Conservation (phyloP, 73 alveolate genomes). For the Uronychia setigera region DNA sequence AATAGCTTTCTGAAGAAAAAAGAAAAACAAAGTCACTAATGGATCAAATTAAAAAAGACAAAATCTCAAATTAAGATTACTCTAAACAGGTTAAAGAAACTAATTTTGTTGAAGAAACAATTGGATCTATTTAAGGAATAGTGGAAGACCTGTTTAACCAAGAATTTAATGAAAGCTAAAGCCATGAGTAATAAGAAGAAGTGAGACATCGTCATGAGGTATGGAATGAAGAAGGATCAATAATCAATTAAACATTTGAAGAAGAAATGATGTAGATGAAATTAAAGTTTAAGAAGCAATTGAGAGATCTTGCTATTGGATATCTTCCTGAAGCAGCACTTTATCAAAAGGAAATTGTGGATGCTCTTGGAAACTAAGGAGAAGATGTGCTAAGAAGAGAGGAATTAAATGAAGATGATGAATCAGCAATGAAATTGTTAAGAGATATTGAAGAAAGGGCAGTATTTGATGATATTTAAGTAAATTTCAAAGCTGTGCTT, state of each 20-base stretch:
- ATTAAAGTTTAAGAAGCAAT: not conserved
- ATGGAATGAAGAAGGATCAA: not conserved
- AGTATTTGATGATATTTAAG: constrained; percentile 59
- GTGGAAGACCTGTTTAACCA: not conserved
- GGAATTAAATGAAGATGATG: constrained; percentile 1
- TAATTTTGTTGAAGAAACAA: not conserved
- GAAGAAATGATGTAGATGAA: not conserved
- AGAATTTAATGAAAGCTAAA: not conserved
- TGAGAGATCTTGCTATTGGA: not conserved
- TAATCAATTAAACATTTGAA: not conserved
- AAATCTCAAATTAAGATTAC: too few species aligned
- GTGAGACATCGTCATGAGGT: not conserved
- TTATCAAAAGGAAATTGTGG: not conserved
- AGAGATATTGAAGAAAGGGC: constrained; percentile 41
- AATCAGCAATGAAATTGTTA: constrained; percentile 37
- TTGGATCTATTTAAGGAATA: not conserved
- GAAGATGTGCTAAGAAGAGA: not conserved
- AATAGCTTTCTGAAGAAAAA: not conserved
- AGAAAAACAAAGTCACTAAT: not conserved
- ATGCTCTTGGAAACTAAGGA: not conserved
- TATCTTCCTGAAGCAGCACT: not conserved
- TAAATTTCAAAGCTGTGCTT: constrained; percentile 23
- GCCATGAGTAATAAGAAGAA: not conserved
- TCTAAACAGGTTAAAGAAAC: too few species aligned
- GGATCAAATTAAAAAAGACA: too few species aligned